Evolutionary conservation across 164 flowering plant genomes (phyloP), one percentile per base, ranked within the genome.

Genomic region (Amborella trichopoda): DNA sequence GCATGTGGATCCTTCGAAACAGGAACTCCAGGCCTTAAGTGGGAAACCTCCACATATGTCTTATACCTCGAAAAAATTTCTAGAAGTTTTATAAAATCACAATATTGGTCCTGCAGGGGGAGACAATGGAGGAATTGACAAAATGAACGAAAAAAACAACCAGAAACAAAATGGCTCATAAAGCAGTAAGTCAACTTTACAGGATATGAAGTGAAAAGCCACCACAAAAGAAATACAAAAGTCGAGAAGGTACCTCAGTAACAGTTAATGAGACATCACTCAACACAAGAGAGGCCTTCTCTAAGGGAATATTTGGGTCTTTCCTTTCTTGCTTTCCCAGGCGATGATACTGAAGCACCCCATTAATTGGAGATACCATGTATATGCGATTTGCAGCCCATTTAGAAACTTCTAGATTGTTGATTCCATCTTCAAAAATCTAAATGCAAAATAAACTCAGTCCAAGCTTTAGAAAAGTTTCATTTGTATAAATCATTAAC

Each of bases 391-490:
- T 66, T 54, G 51, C 39, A 59, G 95, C 81, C 96, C 99, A 78
- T 24, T 39, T 27, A 44, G 81, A 72, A 41, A 44, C 50, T 40
- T 19, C 19, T 37, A 48, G 62, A 50, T 19, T 32, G 49, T 46
- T 62, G 33, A 93, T 83, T 46, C 99, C 96, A 63, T 85, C 93
- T 76, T 83, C 95, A 75, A 88, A 88, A 39, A 88, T 79, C 99
- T 88, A 61, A 30, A 44, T 32, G 18, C 17, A 27, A 12, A 26
- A 33, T n/a, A 40, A 37, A 19, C 17, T n/a, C n/a, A n/a, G n/a
- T n/a, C n/a, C n/a, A n/a, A n/a, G n/a, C n/a, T 30, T 30, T 30
- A 30, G 8, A 8, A 6, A 30, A 30, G 11, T 6, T 30, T 30
- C 34, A 30, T 6, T 30, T 30, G 34, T 14, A 30, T 30, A 30